A percentile compares a stretch with the other conserved stretches of the same genome.
Conservation (phyloP, 345 rosid genomes). For the Populus nigra region DNA sequence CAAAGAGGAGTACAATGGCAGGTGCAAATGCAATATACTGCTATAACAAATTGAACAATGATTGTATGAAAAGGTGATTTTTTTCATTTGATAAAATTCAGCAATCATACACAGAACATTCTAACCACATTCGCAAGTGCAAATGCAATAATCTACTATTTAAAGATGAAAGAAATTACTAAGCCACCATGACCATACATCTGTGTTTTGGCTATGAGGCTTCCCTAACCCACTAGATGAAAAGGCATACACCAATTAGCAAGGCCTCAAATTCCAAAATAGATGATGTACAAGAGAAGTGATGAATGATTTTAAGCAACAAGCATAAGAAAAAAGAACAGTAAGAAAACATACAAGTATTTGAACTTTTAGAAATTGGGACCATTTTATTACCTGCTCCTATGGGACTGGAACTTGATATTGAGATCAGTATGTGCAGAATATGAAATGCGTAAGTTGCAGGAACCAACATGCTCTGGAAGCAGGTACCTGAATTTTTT, state of each 20-base stretch:
- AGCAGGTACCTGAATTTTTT: slow-evolving; percentile 67
- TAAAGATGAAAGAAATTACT: slow-evolving; percentile 53
- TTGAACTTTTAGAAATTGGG: neutral
- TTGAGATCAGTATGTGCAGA: slow-evolving; percentile 96
- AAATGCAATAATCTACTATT: slow-evolving; percentile 20
- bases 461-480: slow-evolving; percentile 70
- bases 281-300: neutral
- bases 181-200: slow-evolving; percentile 43
- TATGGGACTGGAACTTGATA: slow-evolving; percentile 96
- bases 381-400: slow-evolving; percentile 71
- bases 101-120: slow-evolving; percentile 12
- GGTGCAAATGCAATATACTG: neutral
- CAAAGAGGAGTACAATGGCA: neutral
- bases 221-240: slow-evolving; percentile 57
- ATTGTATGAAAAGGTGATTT: neutral
- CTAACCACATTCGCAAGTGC: slow-evolving; percentile 12
- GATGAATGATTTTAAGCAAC: slow-evolving; percentile 7
- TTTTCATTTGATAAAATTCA: slow-evolving; percentile 4
- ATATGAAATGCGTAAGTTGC: slow-evolving; percentile 82
- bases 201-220: slow-evolving; percentile 47
- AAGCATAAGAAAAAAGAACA: slow-evolving; percentile 15
- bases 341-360: neutral
- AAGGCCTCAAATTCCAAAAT: slow-evolving; percentile 19
- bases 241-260: slow-evolving; percentile 44
- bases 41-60: neutral